A percentile compares a stretch with the other conserved stretches of the same genome.
Evolutionary conservation across 2,329 filamentous ascomycete species (phyloP).

Genomic region (Verruconis gallopava): DNA sequence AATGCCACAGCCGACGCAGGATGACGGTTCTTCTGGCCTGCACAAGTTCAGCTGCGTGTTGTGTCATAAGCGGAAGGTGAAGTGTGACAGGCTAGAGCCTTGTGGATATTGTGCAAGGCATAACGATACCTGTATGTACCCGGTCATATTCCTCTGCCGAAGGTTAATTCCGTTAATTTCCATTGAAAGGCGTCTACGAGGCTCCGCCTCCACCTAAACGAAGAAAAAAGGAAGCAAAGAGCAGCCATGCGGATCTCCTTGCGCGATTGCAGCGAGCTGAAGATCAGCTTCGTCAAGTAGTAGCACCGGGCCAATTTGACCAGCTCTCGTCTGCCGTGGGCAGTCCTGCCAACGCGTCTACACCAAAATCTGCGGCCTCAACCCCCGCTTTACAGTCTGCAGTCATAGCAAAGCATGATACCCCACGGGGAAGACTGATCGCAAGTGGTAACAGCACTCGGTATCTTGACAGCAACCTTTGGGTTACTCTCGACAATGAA

Average conservation of each 20-base stretch:
- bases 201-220: conserved; percentile 26
- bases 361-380: not conserved
- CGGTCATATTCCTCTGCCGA: too few species aligned
- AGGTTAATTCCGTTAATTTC: too few species aligned
- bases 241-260: not conserved
- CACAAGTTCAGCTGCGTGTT: conserved; percentile 7
- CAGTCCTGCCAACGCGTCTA: not conserved
- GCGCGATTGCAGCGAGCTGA: not conserved
- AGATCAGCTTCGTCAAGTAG: conserved; percentile 1
- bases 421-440: not conserved
- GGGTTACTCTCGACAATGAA: conserved; percentile 3
- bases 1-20: not conserved
- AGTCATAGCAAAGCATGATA: not conserved
- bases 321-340: not conserved
- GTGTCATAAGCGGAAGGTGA: conserved; percentile 24
- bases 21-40: not conserved
- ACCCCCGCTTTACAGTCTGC: not conserved
- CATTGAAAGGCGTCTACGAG: too few species aligned
- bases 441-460: conserved; percentile 2
- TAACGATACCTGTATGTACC: conserved; percentile 25
- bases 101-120: conserved; percentile 24
- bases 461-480: conserved; percentile 7
- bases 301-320: not conserved
- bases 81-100: conserved; percentile 25
- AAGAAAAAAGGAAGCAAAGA: conserved; percentile 20